These are phyloP conservation scores for Chalaropsis ovoidea DNA, from an alignment of 2,329 filamentous ascomycete species.

Conservation along the genomic window DNA sequence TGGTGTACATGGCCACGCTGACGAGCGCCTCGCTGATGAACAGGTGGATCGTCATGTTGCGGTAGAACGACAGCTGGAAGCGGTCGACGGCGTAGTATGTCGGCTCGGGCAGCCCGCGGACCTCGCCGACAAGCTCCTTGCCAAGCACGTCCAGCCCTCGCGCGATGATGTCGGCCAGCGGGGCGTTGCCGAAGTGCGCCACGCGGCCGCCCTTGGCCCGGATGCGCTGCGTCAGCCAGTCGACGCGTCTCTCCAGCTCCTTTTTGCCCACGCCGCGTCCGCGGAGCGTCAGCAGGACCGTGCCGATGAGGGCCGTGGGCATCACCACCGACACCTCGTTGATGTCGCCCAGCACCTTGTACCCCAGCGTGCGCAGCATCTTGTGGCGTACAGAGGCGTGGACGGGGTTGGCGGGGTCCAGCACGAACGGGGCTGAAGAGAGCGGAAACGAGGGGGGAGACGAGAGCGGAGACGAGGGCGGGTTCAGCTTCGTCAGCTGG, in stretches of 20 bases:
- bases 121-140: slow-evolving; percentile 71
- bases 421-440: slow-evolving; percentile 35
- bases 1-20: slow-evolving; percentile 79
- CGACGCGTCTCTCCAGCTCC: slow-evolving; percentile 74
- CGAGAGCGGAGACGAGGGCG: slow-evolving; percentile 35
- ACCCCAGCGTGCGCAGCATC: slow-evolving; percentile 76
- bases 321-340: slow-evolving; percentile 95
- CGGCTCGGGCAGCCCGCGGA: slow-evolving; percentile 72
- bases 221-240: slow-evolving; percentile 79
- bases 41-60: slow-evolving; percentile 98
- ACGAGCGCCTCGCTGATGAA: slow-evolving; percentile 92
- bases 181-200: slow-evolving; percentile 77
- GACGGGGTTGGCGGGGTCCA: slow-evolving; percentile 33
- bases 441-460: slow-evolving; percentile 33
- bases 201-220: slow-evolving; percentile 80
- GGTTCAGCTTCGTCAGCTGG: slow-evolving; percentile 45
- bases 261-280: slow-evolving; percentile 82
- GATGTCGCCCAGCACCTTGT: slow-evolving; percentile 86
- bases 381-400: slow-evolving; percentile 53
- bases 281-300: slow-evolving; percentile 78
- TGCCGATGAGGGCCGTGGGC: slow-evolving; percentile 93
- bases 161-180: slow-evolving; percentile 73
- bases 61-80: slow-evolving; percentile 95
- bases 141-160: slow-evolving; percentile 86
- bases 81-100: slow-evolving; percentile 92